A percentile compares a stretch with the other conserved stretches of the same genome.
These are phyloP conservation scores for Zasmidium angulare DNA, from an alignment of 2,329 filamentous ascomycete genomes.

Conservation along the genomic window DNA sequence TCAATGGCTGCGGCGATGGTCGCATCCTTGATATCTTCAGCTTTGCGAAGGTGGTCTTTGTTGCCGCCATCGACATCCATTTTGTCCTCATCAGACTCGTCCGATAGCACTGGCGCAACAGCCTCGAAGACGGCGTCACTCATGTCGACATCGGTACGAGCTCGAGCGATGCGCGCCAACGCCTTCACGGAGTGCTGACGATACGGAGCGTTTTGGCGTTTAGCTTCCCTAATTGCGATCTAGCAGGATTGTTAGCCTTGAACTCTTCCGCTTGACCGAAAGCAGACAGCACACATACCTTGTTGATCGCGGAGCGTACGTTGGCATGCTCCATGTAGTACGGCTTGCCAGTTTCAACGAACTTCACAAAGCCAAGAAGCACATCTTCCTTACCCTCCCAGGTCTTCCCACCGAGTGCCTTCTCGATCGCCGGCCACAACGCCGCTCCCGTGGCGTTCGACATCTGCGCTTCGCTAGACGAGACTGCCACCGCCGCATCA, in stretches of 20 bases:
- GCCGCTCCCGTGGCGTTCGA: slow-evolving; percentile 37
- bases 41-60: slow-evolving; percentile 27
- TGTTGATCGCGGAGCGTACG: slow-evolving; percentile 63
- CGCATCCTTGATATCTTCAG: slow-evolving; percentile 28
- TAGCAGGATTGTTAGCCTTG: slow-evolving; percentile 39
- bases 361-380: slow-evolving; percentile 74
- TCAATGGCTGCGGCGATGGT: slow-evolving; percentile 32
- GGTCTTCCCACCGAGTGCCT: slow-evolving; percentile 80
- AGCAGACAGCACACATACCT: slow-evolving; percentile 50
- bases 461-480: slow-evolving; percentile 54
- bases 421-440: slow-evolving; percentile 83
- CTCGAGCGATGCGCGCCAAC: slow-evolving; percentile 70
- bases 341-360: slow-evolving; percentile 64
- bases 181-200: slow-evolving; percentile 71
- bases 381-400: slow-evolving; percentile 90
- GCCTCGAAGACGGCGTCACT: slow-evolving; percentile 66
- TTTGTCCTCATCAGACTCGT: slow-evolving; percentile 57
- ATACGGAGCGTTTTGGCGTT: slow-evolving; percentile 85
- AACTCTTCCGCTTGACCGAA: background rate
- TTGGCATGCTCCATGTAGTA: slow-evolving; percentile 60
- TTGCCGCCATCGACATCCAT: slow-evolving; percentile 65
- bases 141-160: slow-evolving; percentile 68
- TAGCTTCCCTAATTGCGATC: slow-evolving; percentile 81
- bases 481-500: slow-evolving; percentile 66
- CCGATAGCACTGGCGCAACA: slow-evolving; percentile 59